A percentile compares a stretch with the other conserved stretches of the same genome.
phyloP scores from a whole-genome alignment of 768 basidiomycete species.

The Hygrophorus pudorinus region DNA sequence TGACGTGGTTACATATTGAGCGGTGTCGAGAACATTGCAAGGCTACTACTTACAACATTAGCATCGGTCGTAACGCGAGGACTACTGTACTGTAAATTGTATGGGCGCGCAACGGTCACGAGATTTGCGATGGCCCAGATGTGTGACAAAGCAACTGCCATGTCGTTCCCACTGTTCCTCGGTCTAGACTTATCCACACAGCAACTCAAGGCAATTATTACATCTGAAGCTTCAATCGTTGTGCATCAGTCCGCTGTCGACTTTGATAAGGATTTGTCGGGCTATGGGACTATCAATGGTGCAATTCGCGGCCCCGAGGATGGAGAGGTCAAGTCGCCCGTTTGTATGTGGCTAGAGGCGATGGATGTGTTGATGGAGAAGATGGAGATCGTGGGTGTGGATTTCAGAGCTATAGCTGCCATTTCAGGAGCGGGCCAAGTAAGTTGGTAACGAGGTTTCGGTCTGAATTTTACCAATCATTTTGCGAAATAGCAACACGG shows the following conservation, averaged over 20 bases:
- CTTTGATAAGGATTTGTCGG: slow-evolving; percentile 72
- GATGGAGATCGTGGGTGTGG: slow-evolving; percentile 48
- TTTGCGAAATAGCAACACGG: slow-evolving; percentile 60
- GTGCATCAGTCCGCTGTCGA: slow-evolving; percentile 65
- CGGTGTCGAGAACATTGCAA: too few relatives aligned
- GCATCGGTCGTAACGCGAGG: too few relatives aligned
- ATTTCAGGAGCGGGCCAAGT: slow-evolving; percentile 79
- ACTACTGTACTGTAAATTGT: too few relatives aligned
- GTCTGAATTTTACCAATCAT: not conserved
- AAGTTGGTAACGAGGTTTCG: slow-evolving; percentile 8
- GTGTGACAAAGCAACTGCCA: too few relatives aligned
- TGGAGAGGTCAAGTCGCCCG: slow-evolving; percentile 73
- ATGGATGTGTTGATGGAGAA: slow-evolving; percentile 66
- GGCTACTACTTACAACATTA: too few relatives aligned
- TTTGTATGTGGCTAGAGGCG: slow-evolving; percentile 79
- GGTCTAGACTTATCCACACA: slow-evolving; percentile 87
- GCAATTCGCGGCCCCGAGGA: slow-evolving; percentile 51
- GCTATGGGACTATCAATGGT: slow-evolving; percentile 57
- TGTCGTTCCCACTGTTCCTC: slow-evolving; percentile 22
- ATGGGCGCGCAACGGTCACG: too few relatives aligned
- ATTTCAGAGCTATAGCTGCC: slow-evolving; percentile 46
- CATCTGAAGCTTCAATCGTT: slow-evolving; percentile 44
- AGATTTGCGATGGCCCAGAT: not conserved
- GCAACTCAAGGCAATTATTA: slow-evolving; percentile 67
- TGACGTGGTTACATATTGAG: not conserved